Base-by-base conservation (phyloP, 352 stramenopile species). In the Globisporangium perplexum region DNA sequence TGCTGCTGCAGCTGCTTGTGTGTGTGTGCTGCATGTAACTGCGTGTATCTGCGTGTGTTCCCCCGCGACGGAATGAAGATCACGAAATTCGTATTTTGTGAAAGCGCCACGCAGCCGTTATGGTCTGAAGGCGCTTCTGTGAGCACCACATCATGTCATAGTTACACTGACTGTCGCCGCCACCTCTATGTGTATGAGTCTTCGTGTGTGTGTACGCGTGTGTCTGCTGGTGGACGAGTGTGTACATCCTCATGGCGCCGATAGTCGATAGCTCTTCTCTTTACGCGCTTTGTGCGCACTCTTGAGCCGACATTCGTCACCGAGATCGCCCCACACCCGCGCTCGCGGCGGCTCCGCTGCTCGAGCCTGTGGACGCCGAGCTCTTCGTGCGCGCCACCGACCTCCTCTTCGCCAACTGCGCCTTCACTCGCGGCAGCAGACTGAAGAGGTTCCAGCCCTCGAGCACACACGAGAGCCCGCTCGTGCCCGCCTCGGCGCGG, bases 361-460 rank as follows among this genome's bases (percentile, higher is more conserved):
- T 64, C 14, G 55, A 59, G 4, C 44, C 30, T 20, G 31, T 62
- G 12, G 64, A 62, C 49, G 61, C 50, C 23, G 72, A 57, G 58
- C 72, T 73, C 20, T 65, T 74, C 1, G 60, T 75, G 31, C 65
- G 69, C n/a, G 69, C 50, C n/a, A 85, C 44, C 1, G 68, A 69
- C 11, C 53, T 42, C 23, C 47, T 74, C 31, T 62, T 62, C 0
- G 24, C 57, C 4, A 60, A 45, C 28, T 69, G 57, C 7, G 51
- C 46, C 42, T 70, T 63, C 12, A 65, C 57, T 18, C 70, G 75
- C 1, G 80, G 77, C 26, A 90, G 22, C 2, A 89, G 59, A 36
- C 66, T 77, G 56, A 88, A 83, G 15, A 87, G 15, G 47, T 89
- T 86, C 69, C 72, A 86, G 1, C 77, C 77, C 42, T 90, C 80